Base-by-base conservation (phyloP, 2,329 filamentous ascomycete genomes). In the Colletotrichum sp. region DNA sequence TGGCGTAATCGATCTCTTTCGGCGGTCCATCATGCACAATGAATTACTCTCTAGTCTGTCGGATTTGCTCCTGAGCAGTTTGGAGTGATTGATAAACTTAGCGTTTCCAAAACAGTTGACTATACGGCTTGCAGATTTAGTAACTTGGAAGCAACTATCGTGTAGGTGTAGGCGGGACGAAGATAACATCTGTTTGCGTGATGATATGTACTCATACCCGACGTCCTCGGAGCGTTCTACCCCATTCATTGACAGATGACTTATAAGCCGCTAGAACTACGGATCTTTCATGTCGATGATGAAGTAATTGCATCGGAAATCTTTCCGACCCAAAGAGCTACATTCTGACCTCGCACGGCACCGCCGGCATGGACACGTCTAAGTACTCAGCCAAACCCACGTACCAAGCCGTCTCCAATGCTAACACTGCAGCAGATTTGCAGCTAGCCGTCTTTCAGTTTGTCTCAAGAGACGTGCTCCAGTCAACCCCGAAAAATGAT, bases 31-130 rank as follows among this genome's bases (percentile, higher is more conserved):
- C 18, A 10, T 3, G 3, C 39, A 44, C 5, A n/a, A 44, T 10
- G 18, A 44, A 44, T n/a, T 5, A 44, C 5, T 18, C 8, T 44
- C 39, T 44, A 44, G 9, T n/a, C 18, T n/a, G 39, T 44, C 8
- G 1, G 9, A 18, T 44, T 44, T 44, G 8, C 8, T n/a, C 18
- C 39, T 5, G 9, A 10, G 8, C 1, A 44, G 9, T 0, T 44
- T 5, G 9, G 9, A 6, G 39, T 44, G 39, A 44, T n/a, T n/a
- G 39, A 6, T 2, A n/a, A n/a, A n/a, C 3, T 3, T 44, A 6
- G 5, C 18, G 1, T 44, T n/a, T 6, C 5, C 0, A 10, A 12
- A n/a, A 12, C 9, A 5, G 16, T 5, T n/a, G 9, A 10, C 5
- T 9, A 44, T n/a, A 10, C 9, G 5, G 39, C 5, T 3, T 44